phyloP scores from a whole-genome alignment of 257 asterid genomes.

The Verbascum thapsus region DNA sequence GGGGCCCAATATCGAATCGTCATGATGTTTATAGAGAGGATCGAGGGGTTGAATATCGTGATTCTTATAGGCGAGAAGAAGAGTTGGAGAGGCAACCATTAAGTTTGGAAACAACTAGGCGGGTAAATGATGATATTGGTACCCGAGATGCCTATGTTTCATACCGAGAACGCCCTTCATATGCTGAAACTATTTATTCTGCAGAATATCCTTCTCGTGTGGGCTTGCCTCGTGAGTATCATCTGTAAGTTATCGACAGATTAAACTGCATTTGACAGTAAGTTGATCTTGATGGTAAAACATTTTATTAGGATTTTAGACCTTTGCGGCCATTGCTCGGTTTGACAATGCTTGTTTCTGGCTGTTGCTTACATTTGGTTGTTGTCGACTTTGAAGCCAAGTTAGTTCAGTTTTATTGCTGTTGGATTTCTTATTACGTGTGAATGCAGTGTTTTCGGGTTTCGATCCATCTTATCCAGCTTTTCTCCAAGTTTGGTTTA shows the following conservation, averaged over 20 bases:
- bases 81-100: conserved; percentile 24
- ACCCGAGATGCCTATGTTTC: conserved; percentile 39
- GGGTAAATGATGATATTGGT: conserved; percentile 34
- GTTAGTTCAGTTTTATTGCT: neutral
- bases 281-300: conserved; percentile 2
- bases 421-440: neutral
- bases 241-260: conserved; percentile 23
- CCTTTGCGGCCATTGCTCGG: conserved; percentile 5
- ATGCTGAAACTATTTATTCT: conserved; percentile 38
- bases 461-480: neutral
- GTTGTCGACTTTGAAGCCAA: neutral
- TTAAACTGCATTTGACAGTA: neutral
- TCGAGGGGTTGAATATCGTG: conserved; percentile 32
- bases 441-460: no score
- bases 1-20: conserved; percentile 28
- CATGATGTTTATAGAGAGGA: conserved; percentile 37
- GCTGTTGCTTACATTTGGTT: neutral
- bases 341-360: neutral
- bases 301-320: neutral
- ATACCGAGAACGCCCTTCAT: conserved; percentile 36
- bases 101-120: conserved; percentile 33
- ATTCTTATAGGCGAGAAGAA: conserved; percentile 42
- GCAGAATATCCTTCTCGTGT: conserved; percentile 37
- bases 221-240: conserved; percentile 39
- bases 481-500: no score